phyloP scores from a whole-genome alignment of 2,329 filamentous ascomycete species.

The Claviceps capensis region DNA sequence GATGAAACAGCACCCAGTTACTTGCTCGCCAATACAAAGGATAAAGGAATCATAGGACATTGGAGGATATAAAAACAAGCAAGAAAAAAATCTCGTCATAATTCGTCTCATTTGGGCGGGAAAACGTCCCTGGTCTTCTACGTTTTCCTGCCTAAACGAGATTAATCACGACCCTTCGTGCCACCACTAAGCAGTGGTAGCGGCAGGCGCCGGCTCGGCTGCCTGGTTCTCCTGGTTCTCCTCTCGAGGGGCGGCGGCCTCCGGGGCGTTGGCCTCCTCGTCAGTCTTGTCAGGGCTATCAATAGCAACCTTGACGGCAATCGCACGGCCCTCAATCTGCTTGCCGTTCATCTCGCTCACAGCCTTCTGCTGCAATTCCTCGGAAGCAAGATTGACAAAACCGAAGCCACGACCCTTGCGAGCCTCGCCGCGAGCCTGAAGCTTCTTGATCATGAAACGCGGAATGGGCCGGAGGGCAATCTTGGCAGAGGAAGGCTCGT shows the following conservation, averaged over 20 bases:
- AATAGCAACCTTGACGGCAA: conserved; percentile 99
- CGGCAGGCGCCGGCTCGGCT: conserved; percentile 13
- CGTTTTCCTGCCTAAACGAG: no score
- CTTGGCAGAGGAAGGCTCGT: conserved; percentile 89
- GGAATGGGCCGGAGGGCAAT: conserved; percentile 97
- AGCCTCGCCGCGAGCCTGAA: conserved; percentile 91
- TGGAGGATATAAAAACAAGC: conserved; percentile 14
- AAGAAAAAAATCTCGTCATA: conserved; percentile 23
- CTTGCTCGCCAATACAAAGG: conserved; percentile 1
- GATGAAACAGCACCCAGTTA: neutral
- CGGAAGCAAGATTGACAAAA: conserved; percentile 89
- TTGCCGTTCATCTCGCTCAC: conserved; percentile 98
- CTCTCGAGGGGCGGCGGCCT: conserved; percentile 47
- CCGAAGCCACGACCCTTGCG: conserved; percentile 99
- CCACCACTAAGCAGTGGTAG: conserved; percentile 17
- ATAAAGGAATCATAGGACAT: conserved; percentile 22
- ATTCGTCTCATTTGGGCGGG: conserved; percentile 19
- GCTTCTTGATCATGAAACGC: conserved; percentile 99
- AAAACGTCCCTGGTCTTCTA: conserved; percentile 14
- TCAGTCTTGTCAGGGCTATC: conserved; percentile 95
- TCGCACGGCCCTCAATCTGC: conserved; percentile 96
- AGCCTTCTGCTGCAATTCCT: conserved; percentile 95
- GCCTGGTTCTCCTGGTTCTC: conserved; percentile 33
- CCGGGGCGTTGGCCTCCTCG: conserved; percentile 62
- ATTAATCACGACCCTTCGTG: no score